phyloP scores from a whole-genome alignment of 1,284 basidiomycete genomes.

The Golubevia sp. region DNA sequence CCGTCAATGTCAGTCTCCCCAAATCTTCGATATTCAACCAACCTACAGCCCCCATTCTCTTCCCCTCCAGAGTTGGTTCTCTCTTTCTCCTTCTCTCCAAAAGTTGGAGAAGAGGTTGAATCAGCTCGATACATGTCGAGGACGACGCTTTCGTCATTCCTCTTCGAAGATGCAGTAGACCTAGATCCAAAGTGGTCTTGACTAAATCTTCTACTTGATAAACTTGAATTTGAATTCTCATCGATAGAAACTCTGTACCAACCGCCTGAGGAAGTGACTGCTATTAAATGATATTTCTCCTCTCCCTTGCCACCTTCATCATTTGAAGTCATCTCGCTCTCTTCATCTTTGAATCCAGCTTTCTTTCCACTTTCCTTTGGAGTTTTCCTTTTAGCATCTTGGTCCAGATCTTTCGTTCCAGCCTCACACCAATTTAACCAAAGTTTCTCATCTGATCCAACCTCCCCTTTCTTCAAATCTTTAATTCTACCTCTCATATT shows the following conservation, averaged over 20 bases:
- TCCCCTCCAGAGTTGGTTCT: no score
- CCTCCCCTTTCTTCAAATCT: slow-evolving; percentile 42
- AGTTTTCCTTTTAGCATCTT: neutral
- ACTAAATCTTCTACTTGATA: neutral
- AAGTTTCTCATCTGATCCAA: slow-evolving; percentile 35
- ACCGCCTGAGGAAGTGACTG: slow-evolving; percentile 42
- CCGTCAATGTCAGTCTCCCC: slow-evolving; percentile 1
- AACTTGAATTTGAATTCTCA: neutral
- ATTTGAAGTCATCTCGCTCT: neutral
- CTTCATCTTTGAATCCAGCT: neutral
- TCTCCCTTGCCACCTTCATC: neutral
- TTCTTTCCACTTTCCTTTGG: neutral
- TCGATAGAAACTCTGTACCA: slow-evolving; percentile 42
- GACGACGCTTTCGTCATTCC: slow-evolving; percentile 17
- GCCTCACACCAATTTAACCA: slow-evolving; percentile 29
- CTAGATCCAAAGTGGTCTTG: neutral
- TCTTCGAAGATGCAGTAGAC: neutral
- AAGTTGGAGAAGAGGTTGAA: neutral
- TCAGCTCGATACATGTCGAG: slow-evolving; percentile 39
- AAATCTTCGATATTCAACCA: slow-evolving; percentile 4
- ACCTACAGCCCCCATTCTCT: neutral
- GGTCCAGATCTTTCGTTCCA: neutral
- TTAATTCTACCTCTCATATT: slow-evolving; percentile 37
- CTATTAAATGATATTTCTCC: slow-evolving; percentile 25
- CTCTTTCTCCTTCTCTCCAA: neutral